These are phyloP conservation scores for Rhazya stricta DNA, from an alignment of 257 asterid species.

Conservation along the genomic window DNA sequence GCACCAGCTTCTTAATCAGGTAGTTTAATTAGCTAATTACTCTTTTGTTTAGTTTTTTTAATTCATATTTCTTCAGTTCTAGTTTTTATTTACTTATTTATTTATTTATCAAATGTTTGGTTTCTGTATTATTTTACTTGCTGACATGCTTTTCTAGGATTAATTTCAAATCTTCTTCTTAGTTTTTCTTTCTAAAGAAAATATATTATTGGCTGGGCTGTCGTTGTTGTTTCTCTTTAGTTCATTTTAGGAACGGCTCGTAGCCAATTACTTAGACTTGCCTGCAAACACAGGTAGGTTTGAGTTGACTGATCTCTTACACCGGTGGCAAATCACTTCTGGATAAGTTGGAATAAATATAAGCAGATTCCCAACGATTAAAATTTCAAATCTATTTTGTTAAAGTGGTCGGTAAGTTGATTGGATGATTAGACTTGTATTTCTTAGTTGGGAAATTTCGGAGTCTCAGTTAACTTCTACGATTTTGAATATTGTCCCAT, in stretches of 20 bases:
- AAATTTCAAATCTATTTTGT: not conserved
- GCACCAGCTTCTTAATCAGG: slow-evolving; percentile 92
- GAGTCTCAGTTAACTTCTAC: not conserved
- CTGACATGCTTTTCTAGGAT: not conserved
- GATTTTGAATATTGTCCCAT: not conserved
- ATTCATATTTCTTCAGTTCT: not conserved
- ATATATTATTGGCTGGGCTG: not conserved
- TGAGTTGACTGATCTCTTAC: not conserved
- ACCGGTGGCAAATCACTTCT: not conserved
- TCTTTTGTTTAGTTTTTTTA: not conserved
- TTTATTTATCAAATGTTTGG: not conserved
- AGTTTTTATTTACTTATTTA: not conserved
- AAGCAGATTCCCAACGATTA: too few species aligned
- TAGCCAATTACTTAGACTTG: not conserved
- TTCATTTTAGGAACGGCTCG: not conserved
- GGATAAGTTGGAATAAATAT: not conserved
- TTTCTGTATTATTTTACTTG: not conserved
- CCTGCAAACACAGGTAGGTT: too few species aligned
- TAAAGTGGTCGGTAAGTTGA: not conserved
- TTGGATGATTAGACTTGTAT: slow-evolving; percentile 3
- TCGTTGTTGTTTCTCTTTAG: not conserved
- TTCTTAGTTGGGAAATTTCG: not conserved
- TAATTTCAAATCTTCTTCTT: not conserved
- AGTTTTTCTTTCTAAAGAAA: not conserved
- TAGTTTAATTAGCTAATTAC: slow-evolving; percentile 3